phyloP scores from a whole-genome alignment of 192 early-diverging fungal species.

The Coemansia sp. region DNA sequence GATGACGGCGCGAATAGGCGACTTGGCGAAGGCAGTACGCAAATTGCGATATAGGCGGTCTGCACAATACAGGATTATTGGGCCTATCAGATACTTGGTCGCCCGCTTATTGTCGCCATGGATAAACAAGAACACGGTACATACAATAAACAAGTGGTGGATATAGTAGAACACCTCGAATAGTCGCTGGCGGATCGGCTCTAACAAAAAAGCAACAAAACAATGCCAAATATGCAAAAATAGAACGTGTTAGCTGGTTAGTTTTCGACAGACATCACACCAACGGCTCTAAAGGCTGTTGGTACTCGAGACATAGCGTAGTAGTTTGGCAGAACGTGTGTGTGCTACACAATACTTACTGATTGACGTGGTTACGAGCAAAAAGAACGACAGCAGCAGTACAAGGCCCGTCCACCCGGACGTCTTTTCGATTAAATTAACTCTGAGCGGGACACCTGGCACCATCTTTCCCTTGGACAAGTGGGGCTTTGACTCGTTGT shows the following conservation, averaged over 20 bases:
- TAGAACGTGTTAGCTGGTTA: not conserved
- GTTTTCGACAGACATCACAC: not conserved
- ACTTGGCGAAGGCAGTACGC: constrained; percentile 59
- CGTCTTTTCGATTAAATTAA: constrained; percentile 24
- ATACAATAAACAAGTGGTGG: constrained; percentile 76
- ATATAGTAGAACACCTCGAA: constrained; percentile 82
- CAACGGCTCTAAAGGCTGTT: not conserved
- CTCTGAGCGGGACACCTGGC: constrained; percentile 21
- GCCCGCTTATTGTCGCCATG: constrained; percentile 65
- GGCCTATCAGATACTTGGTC: constrained; percentile 63
- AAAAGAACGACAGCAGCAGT: constrained; percentile 61
- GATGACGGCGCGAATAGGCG: constrained; percentile 67
- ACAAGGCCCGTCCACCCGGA: constrained; percentile 72
- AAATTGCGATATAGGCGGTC: constrained; percentile 68
- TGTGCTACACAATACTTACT: constrained; percentile 23
- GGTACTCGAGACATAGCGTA: not conserved
- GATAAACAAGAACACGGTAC: constrained; percentile 68
- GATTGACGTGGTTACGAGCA: constrained; percentile 64
- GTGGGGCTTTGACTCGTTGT: constrained; percentile 15
- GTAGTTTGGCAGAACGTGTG: not conserved
- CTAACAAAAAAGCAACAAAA: constrained; percentile 16
- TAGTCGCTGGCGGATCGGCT: constrained; percentile 58
- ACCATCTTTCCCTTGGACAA: constrained; percentile 15
- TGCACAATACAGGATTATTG: constrained; percentile 60
- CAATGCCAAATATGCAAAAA: not conserved